A percentile compares a stretch with the other conserved stretches of the same genome.
These are phyloP conservation scores for Calocybe indica DNA, from an alignment of 768 basidiomycete genomes.

Conservation along the genomic window DNA sequence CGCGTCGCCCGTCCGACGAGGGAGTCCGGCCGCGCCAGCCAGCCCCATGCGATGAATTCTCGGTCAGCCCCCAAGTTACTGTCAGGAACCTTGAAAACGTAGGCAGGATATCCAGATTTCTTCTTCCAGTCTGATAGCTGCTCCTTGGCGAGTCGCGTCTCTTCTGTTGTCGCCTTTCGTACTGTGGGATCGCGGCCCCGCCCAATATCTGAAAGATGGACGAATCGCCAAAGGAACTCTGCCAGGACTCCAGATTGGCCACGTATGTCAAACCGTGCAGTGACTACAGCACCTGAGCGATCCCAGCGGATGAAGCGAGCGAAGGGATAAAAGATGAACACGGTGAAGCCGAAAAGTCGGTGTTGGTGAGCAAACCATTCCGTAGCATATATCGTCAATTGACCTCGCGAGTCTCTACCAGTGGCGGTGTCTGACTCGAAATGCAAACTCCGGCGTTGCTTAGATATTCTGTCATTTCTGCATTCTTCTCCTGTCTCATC, in stretches of 20 bases:
- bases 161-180: background rate
- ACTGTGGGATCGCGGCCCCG: background rate
- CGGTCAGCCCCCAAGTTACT: background rate
- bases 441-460: background rate
- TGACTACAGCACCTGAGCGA: background rate
- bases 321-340: background rate
- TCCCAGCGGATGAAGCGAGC: background rate
- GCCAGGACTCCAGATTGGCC: background rate
- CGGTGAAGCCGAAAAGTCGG: background rate
- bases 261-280: background rate
- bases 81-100: background rate
- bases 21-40: constrained; percentile 5
- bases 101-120: background rate
- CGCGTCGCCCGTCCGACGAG: constrained; percentile 13
- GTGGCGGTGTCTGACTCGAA: background rate
- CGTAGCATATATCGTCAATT: background rate
- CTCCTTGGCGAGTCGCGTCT: background rate
- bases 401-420: background rate
- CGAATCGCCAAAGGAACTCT: background rate
- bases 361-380: background rate
- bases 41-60: constrained; percentile 11
- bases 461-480: too few relatives aligned
- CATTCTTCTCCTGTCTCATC: too few relatives aligned
- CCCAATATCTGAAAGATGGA: background rate
- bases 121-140: background rate